Base-by-base conservation (phyloP, 2,329 filamentous ascomycete genomes). In the Aspergillus latus region DNA sequence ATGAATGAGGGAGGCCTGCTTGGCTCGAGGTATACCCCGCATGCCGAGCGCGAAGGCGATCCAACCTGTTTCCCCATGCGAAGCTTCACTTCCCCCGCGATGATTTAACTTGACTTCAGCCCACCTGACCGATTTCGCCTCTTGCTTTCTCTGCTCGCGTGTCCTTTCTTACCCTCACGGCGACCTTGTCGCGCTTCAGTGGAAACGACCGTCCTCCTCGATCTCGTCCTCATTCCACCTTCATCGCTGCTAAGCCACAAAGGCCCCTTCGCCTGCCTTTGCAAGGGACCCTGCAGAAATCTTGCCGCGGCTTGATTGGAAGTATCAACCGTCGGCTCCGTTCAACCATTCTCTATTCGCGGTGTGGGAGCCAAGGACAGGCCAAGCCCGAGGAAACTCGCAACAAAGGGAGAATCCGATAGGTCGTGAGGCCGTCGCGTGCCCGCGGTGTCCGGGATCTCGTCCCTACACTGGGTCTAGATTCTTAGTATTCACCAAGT, bases 21-120 rank as follows among this genome's bases (percentile, higher is more conserved):
- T 45, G 26, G 15, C 44, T 39, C 26, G 5, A 28, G 5, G 26
- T 49, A 49, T 57, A 57, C 54, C 54, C 54, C 54, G 54, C 54
- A 57, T 57, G 54, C 54, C 54, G 54, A 57, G 54, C 28, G n/a
- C 5, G 28, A 46, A 46, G 49, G 30, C 54, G 43, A 42, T 44
- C 37, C 39, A 50, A n/a, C n/a, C 48, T 50, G 48, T 50, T 40
- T 49, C 36, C 47, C 15, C 26, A 39, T 49, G 34, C n/a, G 15
- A 21, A 52, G 21, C 40, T 52, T 52, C 49, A 45, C 40, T 11
- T 46, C 42, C 47, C 39, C 49, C 30, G 15, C 32, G 49, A 45
- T 52, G 30, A 45, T 45, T 52, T 39, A 45, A 39, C 9, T 30
- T 45, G 50, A 46, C 30, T 30, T 39, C 43, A 51, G 36, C 40